Evolutionary conservation across 2,329 filamentous ascomycete genomes (phyloP), one percentile per base, ranked within the genome.

Genomic region (Cladosporium sp.): DNA sequence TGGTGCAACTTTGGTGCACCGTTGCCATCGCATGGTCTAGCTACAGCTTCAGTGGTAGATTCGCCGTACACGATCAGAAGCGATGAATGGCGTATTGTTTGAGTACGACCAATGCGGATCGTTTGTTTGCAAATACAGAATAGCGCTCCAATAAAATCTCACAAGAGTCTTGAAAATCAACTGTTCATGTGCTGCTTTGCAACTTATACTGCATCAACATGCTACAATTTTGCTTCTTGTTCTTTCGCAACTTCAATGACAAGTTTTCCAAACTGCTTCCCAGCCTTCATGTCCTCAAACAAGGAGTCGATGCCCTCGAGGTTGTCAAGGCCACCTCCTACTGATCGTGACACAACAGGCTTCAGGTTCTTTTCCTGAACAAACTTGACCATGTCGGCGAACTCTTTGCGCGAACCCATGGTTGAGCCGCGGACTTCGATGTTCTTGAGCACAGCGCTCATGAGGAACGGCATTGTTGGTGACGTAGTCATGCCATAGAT

Each of bases 401-500:
- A 97, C 75, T 97, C 94, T 69, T 84, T 86, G 45, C 89, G 82
- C 28, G 90, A 96, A 0, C 93, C 93, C 92, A 97, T 96, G 0
- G 92, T 97, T 14, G 84, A 87, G 17, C 94, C 93, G 51, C 84
- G 83, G 28, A 97, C 81, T 49, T 97, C 93, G 55, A 97, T 83
- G 69, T 97, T 96, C 73, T 88, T 89, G 61, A 97, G 75, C 14
- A 94, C 88, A 0, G 92, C 92, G 61, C 80, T 75, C 89, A 97
- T 96, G 12, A 84, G 69, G 82, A 90, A 97, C 54, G 90, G 85
- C 87, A 96, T 93, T 76, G 88, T 90, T 1, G 93, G 92, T 0
- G 81, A 78, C 2, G 89, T 78, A 0, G 93, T 97, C 93, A 97
- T 97, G 61, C 94, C 93, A 72, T 97, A 97, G 65, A 87, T 80